Percentiles rank a stretch among this genome's conserved stretches.
phyloP scores from a whole-genome alignment of 2,329 filamentous ascomycete species.

The Aspergillus sp. region DNA sequence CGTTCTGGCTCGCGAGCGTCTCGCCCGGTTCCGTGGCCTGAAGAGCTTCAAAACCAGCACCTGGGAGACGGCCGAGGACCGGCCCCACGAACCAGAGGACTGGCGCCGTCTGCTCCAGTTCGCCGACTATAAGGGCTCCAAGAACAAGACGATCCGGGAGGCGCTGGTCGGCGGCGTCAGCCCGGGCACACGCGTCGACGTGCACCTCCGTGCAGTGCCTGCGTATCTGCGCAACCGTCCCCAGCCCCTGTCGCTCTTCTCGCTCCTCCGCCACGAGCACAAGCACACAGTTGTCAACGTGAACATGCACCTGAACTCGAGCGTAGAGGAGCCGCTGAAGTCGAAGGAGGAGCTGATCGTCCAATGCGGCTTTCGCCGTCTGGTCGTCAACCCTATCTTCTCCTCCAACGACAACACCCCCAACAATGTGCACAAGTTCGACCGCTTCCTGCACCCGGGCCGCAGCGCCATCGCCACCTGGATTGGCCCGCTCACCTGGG shows the following conservation, averaged over 20 bases:
- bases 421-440: slow-evolving; percentile 97
- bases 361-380: slow-evolving; percentile 83
- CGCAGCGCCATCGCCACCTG: slow-evolving; percentile 86
- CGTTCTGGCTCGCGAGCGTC: slow-evolving; percentile 77
- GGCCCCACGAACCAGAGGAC: slow-evolving; percentile 80
- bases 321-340: slow-evolving; percentile 72
- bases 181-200: slow-evolving; percentile 76
- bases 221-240: slow-evolving; percentile 48
- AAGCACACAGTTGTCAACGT: slow-evolving; percentile 90
- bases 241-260: slow-evolving; percentile 73
- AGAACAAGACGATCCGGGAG: slow-evolving; percentile 73
- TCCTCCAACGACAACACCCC: slow-evolving; percentile 85
- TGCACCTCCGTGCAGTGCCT: slow-evolving; percentile 67
- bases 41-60: slow-evolving; percentile 85
- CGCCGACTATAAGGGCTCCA: slow-evolving; percentile 83
- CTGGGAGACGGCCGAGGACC: slow-evolving; percentile 88
- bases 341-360: slow-evolving; percentile 89
- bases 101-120: slow-evolving; percentile 85
- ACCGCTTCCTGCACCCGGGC: slow-evolving; percentile 86
- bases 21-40: slow-evolving; percentile 82
- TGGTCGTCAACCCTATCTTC: slow-evolving; percentile 86
- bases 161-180: slow-evolving; percentile 83
- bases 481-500: slow-evolving; percentile 88
- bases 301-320: slow-evolving; percentile 79
- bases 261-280: slow-evolving; percentile 88